These are phyloP conservation scores for Dictyophora rubrovolvata DNA, from an alignment of 768 basidiomycete species.

Conservation along the genomic window DNA sequence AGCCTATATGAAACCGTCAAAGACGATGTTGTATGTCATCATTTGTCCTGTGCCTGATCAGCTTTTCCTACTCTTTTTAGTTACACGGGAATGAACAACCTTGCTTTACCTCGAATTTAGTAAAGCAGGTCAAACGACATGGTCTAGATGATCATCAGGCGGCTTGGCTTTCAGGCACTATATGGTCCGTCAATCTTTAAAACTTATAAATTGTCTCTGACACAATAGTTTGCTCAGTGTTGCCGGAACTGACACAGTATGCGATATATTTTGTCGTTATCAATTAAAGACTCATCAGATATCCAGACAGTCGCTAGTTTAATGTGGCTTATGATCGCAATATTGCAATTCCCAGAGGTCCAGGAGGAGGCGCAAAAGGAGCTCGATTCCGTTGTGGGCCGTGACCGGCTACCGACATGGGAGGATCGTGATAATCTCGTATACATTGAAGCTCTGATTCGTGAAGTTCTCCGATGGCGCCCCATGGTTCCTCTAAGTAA, in stretches of 20 bases:
- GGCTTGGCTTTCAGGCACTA: neutral
- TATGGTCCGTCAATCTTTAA: neutral
- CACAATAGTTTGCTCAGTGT: neutral
- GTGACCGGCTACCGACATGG: conserved; percentile 11
- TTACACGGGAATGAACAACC: neutral
- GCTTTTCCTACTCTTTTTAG: neutral
- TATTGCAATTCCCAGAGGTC: conserved; percentile 13
- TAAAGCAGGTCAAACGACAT: neutral
- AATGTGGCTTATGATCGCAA: conserved; percentile 14
- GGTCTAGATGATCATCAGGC: neutral
- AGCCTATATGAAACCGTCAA: conserved; percentile 12
- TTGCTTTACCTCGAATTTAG: neutral
- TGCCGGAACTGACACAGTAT: neutral
- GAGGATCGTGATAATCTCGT: conserved; percentile 10
- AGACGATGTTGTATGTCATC: neutral
- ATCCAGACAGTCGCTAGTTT: neutral
- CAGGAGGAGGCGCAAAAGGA: conserved; percentile 14
- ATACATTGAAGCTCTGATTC: conserved; percentile 13
- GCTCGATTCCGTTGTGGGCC: conserved; percentile 14
- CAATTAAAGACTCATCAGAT: neutral
- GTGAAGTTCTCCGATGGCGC: conserved; percentile 11
- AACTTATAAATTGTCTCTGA: neutral
- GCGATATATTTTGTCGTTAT: neutral
- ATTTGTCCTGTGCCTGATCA: neutral
- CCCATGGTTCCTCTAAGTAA: conserved; percentile 1